Base-by-base conservation (phyloP, 768 basidiomycete genomes). In the Candolleomyces efflorescens region DNA sequence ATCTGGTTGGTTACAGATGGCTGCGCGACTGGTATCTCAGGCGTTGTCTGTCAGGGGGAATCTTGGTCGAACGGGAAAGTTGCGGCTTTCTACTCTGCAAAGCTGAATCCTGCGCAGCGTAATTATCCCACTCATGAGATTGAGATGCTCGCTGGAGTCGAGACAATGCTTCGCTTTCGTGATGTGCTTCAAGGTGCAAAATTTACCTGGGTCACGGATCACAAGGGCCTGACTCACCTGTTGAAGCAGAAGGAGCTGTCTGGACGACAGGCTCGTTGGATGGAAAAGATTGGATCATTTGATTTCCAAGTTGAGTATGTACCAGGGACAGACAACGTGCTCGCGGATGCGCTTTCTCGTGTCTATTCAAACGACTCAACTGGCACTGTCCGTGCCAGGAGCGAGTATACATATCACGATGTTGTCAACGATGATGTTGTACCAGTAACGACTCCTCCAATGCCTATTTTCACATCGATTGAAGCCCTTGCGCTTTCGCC, bases 101-200 rank as follows among this genome's bases (percentile, higher is more conserved):
- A 75, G 47, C 58, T 77, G 3, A 72, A 66, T 17, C 27, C 68
- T 0, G 69, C 75, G 0, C 74, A 77, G 52, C 72, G 73, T 20
- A 76, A 76, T 41, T 77, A 78, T 37, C 65, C 73, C 1, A 71
- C 72, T 0, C 76, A 76, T 24, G 73, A 77, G 52, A 70, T 71
- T 6, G 74, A 78, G 36, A 63, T 77, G 62, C 53, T 78, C 0
- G 72, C 71, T 0, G 71, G 71, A 0, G 61, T 77, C 0, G 73
- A 76, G 38, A 68, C 71, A 0, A 69, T 76, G 69, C 58, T 71
- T 4, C 38, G 65, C 0, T 67, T 70, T 24, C 38, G 60, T 0
- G 68, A 72, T 38, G 61, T 73, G 3, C 43, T 77, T 1, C 69
- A 68, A 26, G 77, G 75, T 0, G 60, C 53, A 0, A 46, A 39